phyloP scores from a whole-genome alignment of 768 basidiomycete species.

The Tephrocybe sp. region DNA sequence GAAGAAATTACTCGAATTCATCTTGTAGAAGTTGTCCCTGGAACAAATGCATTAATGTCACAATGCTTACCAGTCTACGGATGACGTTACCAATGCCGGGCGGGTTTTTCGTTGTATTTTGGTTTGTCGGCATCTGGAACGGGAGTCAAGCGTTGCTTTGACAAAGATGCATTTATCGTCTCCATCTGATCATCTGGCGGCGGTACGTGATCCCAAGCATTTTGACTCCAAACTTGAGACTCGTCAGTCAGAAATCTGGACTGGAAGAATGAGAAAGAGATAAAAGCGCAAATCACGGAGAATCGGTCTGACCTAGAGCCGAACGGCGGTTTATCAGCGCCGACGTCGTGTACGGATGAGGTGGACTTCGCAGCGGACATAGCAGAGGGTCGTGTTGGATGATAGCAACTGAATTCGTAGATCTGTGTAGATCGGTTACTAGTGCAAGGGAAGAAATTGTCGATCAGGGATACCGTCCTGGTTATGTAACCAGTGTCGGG shows the following conservation, averaged over 20 bases:
- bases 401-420: neutral
- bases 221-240: constrained; percentile 79
- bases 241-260: constrained; percentile 68
- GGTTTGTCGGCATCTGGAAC: constrained; percentile 72
- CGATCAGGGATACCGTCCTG: constrained; percentile 7
- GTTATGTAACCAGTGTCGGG: constrained; percentile 17
- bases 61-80: no score
- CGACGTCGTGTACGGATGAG: constrained; percentile 68
- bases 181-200: constrained; percentile 79
- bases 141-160: constrained; percentile 68
- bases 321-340: constrained; percentile 60
- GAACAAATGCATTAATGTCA: no score
- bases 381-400: neutral
- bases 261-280: neutral
- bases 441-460: neutral
- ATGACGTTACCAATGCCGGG: constrained; percentile 64
- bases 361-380: constrained; percentile 32
- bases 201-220: constrained; percentile 91
- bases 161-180: constrained; percentile 67
- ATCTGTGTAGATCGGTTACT: constrained; percentile 2
- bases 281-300: neutral
- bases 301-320: constrained; percentile 55
- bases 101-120: constrained; percentile 72
- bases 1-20: constrained; percentile 88
- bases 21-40: constrained; percentile 95